Evolutionary conservation across 306 rosid species (phyloP).

Genomic region (Rosa multiflora): DNA sequence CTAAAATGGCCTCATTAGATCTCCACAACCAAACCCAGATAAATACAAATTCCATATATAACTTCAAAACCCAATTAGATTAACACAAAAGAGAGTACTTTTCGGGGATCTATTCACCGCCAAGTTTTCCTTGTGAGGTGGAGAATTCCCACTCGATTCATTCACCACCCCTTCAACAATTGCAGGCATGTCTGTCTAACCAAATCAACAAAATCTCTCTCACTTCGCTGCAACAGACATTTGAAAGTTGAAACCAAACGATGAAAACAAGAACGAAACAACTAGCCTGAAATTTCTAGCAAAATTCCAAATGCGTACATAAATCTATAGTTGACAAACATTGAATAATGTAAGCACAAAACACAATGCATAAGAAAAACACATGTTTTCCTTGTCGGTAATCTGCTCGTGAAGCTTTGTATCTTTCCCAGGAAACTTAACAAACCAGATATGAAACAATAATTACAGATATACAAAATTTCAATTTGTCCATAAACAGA

Average conservation of each 20-base stretch:
- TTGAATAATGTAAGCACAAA: constrained; percentile 5
- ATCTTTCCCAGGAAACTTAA: neutral
- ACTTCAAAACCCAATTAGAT: constrained; percentile 7
- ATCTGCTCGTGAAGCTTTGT: constrained; percentile 2
- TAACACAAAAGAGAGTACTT: constrained; percentile 35
- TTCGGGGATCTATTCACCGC: constrained; percentile 32
- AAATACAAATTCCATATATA: neutral
- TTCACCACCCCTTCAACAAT: constrained; percentile 50
- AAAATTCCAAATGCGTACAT: constrained; percentile 10
- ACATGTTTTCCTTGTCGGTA: neutral
- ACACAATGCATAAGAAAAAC: constrained; percentile 3
- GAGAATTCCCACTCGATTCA: constrained; percentile 30
- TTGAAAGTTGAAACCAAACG: neutral
- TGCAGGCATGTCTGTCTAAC: constrained; percentile 56
- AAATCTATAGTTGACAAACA: constrained; percentile 11
- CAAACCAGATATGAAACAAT: constrained; percentile 8
- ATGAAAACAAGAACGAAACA: constrained; percentile 3
- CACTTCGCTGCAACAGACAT: constrained; percentile 31
- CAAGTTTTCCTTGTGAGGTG: constrained; percentile 37
- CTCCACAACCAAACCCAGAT: constrained; percentile 29
- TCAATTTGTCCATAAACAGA: neutral
- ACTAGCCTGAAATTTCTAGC: neutral
- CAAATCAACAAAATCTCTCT: constrained; percentile 33
- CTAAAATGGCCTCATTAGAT: constrained; percentile 26
- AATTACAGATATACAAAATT: constrained; percentile 10